Evolutionary conservation across 495 filamentous ascomycete species (phyloP).

Genomic region (Trichoderma reesei): DNA sequence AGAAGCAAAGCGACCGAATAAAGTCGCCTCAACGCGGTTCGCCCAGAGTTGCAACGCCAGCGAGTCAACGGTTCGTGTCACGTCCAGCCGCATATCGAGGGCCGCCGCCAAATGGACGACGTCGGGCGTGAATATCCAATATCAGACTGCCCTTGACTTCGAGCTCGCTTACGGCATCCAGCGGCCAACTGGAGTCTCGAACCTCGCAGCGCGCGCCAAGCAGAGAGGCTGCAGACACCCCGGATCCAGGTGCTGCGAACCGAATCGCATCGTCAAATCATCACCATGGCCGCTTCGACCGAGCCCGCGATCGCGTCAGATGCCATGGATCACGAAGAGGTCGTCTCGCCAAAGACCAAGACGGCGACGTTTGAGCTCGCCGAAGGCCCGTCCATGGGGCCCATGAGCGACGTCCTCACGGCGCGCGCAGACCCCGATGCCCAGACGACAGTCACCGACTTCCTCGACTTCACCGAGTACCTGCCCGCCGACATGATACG

Average conservation of each 20-base stretch:
- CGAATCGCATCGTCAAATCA: not conserved
- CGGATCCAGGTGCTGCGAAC: not conserved
- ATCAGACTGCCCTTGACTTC: not conserved
- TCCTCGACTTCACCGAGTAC: slow-evolving; percentile 93
- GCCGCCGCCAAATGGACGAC: not conserved
- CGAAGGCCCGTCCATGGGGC: not conserved
- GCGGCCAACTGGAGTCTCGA: too few species aligned
- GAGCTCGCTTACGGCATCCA: too few species aligned
- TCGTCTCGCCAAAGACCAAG: slow-evolving; percentile 30
- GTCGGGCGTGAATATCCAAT: not conserved
- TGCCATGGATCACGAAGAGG: slow-evolving; percentile 25
- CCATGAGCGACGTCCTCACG: not conserved
- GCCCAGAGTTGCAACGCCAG: not conserved
- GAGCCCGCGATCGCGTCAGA: not conserved
- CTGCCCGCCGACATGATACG: slow-evolving; percentile 87
- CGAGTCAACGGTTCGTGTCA: not conserved
- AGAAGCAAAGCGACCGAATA: not conserved
- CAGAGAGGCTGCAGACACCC: not conserved
- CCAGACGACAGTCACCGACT: slow-evolving; percentile 90
- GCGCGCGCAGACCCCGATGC: slow-evolving; percentile 70
- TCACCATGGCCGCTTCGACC: not conserved
- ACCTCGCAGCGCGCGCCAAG: not conserved
- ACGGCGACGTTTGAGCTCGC: slow-evolving; percentile 22
- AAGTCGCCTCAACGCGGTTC: not conserved
- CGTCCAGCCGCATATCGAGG: not conserved